Conservation (phyloP, 2,329 filamentous ascomycete genomes). For the Aspergillus clavatus region DNA sequence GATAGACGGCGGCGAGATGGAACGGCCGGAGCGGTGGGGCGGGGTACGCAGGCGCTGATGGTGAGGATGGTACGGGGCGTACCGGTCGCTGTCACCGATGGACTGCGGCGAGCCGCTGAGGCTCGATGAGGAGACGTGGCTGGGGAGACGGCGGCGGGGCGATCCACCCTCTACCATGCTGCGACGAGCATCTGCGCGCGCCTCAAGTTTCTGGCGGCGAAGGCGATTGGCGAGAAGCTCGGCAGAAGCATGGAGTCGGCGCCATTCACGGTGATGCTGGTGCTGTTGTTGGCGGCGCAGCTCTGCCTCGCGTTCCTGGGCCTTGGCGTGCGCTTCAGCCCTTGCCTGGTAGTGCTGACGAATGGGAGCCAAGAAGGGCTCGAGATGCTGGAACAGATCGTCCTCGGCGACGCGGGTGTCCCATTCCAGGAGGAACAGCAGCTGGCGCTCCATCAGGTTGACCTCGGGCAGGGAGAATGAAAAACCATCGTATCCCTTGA, state of each 20-base stretch:
- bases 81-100: constrained; percentile 32
- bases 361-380: constrained; percentile 83
- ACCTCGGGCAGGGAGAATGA: constrained; percentile 93
- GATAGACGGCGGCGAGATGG: constrained; percentile 42
- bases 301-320: constrained; percentile 46
- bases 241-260: constrained; percentile 32
- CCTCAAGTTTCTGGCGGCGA: constrained; percentile 34
- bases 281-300: constrained; percentile 12
- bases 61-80: constrained; percentile 31
- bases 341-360: constrained; percentile 51
- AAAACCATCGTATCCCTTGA: constrained; percentile 69
- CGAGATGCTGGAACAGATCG: constrained; percentile 81
- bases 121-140: constrained; percentile 25
- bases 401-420: constrained; percentile 79
- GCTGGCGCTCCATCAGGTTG: constrained; percentile 98
- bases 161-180: constrained; percentile 7
- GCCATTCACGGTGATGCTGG: constrained; percentile 32
- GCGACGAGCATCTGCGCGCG: constrained; percentile 23
- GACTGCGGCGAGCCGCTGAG: constrained; percentile 28
- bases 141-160: constrained; percentile 24
- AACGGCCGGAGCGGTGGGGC: constrained; percentile 32
- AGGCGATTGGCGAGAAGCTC: constrained; percentile 34
- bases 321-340: constrained; percentile 52
- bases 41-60: constrained; percentile 29
- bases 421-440: constrained; percentile 92